These are phyloP conservation scores for Dryas drummondii DNA, from an alignment of 306 rosid species.

Conservation along the genomic window DNA sequence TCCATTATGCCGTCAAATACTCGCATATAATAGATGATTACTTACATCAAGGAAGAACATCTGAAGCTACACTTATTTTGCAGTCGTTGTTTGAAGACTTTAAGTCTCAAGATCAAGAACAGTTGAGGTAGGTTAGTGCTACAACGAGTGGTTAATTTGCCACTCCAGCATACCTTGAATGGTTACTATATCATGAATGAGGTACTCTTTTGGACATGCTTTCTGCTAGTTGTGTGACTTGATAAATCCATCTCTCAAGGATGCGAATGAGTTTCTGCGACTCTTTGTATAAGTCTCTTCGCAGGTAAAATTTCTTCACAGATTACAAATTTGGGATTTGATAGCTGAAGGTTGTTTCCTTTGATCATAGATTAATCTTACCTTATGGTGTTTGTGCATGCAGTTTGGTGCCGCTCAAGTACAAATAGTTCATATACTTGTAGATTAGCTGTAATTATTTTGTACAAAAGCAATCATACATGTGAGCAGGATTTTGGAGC, in stretches of 20 bases:
- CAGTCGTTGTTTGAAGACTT: constrained; percentile 53
- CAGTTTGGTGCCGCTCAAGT: background rate
- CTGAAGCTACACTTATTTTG: constrained; percentile 60
- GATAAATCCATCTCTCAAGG: constrained; percentile 8
- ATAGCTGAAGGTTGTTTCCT: background rate
- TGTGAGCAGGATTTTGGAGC: constrained; percentile 2
- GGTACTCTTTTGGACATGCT: background rate
- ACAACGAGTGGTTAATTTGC: background rate
- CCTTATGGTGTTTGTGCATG: constrained; percentile 5
- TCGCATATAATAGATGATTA: constrained; percentile 55
- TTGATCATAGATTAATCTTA: background rate
- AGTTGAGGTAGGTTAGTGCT: background rate
- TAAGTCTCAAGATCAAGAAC: constrained; percentile 32
- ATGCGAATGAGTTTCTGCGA: background rate
- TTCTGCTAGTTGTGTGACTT: constrained; percentile 5
- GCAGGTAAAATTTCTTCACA: constrained; percentile 1
- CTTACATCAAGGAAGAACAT: constrained; percentile 45
- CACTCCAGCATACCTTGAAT: constrained; percentile 15
- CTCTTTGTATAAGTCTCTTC: background rate
- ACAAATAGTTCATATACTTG: background rate
- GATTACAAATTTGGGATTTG: background rate
- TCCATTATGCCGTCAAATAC: constrained; percentile 58
- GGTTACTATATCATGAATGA: constrained; percentile 1
- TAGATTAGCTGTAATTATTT: background rate
- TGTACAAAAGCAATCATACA: background rate